Evolutionary conservation across 1,284 basidiomycete genomes (phyloP).

Genomic region (Irpex sp.): DNA sequence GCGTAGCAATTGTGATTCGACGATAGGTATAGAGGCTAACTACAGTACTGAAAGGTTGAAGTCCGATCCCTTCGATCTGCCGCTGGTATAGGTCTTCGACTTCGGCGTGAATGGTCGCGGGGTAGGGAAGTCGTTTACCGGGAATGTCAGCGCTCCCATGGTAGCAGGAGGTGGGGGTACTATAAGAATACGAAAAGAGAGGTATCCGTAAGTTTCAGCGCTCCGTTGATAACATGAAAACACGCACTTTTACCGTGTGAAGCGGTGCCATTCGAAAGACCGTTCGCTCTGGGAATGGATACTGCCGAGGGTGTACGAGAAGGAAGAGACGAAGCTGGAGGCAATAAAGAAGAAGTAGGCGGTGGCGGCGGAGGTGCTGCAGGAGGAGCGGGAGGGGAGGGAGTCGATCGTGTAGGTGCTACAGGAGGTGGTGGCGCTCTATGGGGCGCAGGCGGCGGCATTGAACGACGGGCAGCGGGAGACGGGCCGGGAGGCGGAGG

Average conservation of each 20-base stretch:
- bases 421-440: conserved; percentile 14
- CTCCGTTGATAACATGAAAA: background rate
- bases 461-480: conserved; percentile 19
- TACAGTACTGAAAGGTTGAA: conserved; percentile 56
- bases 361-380: conserved; percentile 26
- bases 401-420: conserved; percentile 20
- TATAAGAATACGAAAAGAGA: conserved; percentile 25
- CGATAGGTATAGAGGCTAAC: background rate
- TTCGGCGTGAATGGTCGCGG: conserved; percentile 56
- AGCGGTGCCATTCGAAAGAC: conserved; percentile 11
- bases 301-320: background rate
- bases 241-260: conserved; percentile 47
- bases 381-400: conserved; percentile 20
- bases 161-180: conserved; percentile 73
- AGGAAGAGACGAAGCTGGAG: background rate
- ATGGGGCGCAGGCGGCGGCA: conserved; percentile 14
- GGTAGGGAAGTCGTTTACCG: conserved; percentile 65
- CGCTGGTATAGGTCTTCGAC: conserved; percentile 54
- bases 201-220: background rate
- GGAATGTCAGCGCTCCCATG: conserved; percentile 64
- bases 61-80: conserved; percentile 56
- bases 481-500: conserved; percentile 34
- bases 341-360: conserved; percentile 14
- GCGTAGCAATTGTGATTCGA: background rate
- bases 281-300: conserved; percentile 20